Evolutionary conservation across 1,284 basidiomycete species (phyloP), one percentile per base, ranked within the genome.

Genomic region (Cryptococcus sp.): DNA sequence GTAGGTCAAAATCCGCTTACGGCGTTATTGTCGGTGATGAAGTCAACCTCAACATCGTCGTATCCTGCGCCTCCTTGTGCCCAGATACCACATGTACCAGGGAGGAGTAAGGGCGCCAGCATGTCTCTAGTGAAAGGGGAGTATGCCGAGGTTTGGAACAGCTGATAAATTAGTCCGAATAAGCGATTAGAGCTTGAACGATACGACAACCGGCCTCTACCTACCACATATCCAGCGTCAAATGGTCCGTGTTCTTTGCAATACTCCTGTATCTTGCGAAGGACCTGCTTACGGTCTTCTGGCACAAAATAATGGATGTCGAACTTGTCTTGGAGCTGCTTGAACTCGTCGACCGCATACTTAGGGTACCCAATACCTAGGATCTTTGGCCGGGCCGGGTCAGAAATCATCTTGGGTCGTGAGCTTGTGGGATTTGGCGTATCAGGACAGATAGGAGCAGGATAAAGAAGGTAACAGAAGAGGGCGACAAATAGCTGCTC

Each of bases 241-340:
- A 70, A 70, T 5, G 68, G 68, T 7, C 67, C 68, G 11, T 67
- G 47, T 51, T 67, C 57, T 8, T 67, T 61, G 25, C 65, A 65
- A 11, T 67, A 43, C 30, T 60, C 47, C 54, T 64, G 59, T 30
- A 69, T 56, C 57, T 69, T 64, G 15, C 47, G 25, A 47, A 67
- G 57, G 17, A 68, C 68, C 52, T 67, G 66, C 16, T 48, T 49
- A 8, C 68, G 57, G 22, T 64, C 64, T 7, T 50, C 47, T 10
- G 68, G 68, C n/a, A 66, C 50, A 42, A 69, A 69, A 47, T 62
- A 64, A 58, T 66, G 66, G 48, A 70, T 62, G 46, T 70, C 68
- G 47, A 65, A 68, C 17, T 52, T 47, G 23, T 66, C 54, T 16
- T 50, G 47, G 47, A 70, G 58, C 19, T 46, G 54, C 39, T 67